These are phyloP conservation scores for Puccinia triticina DNA, from an alignment of 1,284 basidiomycete genomes.

Conservation along the genomic window DNA sequence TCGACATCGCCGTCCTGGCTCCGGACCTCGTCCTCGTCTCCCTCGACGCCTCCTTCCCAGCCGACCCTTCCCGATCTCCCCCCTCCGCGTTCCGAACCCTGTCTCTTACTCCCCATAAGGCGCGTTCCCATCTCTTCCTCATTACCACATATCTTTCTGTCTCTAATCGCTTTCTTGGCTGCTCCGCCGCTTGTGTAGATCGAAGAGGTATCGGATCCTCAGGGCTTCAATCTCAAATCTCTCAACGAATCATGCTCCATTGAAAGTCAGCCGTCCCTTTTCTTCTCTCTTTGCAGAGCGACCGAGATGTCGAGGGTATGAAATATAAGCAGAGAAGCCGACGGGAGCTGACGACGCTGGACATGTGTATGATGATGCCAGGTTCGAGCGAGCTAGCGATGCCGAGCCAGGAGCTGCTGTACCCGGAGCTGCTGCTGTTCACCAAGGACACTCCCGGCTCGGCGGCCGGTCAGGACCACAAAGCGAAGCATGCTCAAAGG, in stretches of 20 bases:
- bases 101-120: not conserved
- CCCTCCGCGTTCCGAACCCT: not conserved
- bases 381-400: not conserved
- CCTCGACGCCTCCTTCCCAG: slow-evolving; percentile 14
- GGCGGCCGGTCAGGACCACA: not conserved
- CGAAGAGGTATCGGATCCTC: slow-evolving; percentile 12
- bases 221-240: not conserved
- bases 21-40: slow-evolving; percentile 26
- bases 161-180: not conserved
- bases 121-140: not conserved
- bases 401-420: slow-evolving; percentile 15
- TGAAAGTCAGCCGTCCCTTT: slow-evolving; percentile 1
- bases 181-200: not conserved
- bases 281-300: not conserved
- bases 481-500: not conserved
- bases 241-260: slow-evolving; percentile 3
- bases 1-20: slow-evolving; percentile 34
- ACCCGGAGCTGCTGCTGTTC: slow-evolving; percentile 45
- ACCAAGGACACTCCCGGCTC: slow-evolving; percentile 16
- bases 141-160: not conserved
- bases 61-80: not conserved
- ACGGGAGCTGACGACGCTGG: not conserved
- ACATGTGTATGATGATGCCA: not conserved
- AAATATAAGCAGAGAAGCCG: not conserved
- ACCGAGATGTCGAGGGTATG: not conserved